A percentile compares a stretch with the other conserved stretches of the same genome.
phyloP scores from a whole-genome alignment of 257 asterid genomes.

The Avicennia marina region DNA sequence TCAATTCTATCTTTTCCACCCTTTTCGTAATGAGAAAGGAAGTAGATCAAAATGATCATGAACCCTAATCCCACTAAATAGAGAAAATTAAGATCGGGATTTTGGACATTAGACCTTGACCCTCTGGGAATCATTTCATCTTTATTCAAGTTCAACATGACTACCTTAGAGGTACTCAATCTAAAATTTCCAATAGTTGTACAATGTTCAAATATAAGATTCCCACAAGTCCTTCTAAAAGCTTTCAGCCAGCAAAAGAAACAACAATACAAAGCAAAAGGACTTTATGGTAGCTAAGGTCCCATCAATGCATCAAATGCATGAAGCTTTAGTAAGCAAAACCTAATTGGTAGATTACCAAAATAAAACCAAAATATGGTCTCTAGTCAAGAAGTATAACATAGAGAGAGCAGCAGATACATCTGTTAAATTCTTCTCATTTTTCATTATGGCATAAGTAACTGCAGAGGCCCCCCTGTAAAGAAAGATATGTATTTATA shows the following conservation, averaged over 20 bases:
- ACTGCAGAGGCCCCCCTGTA: conserved; percentile 14
- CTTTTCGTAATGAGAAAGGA: background rate
- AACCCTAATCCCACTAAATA: conserved; percentile 4
- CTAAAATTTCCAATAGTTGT: conserved; percentile 1
- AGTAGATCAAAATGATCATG: background rate
- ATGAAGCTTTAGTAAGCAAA: background rate
- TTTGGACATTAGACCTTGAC: background rate
- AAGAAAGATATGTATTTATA: background rate
- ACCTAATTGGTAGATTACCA: conserved; percentile 3
- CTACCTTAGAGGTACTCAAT: background rate
- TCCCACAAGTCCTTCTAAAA: background rate
- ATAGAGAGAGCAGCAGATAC: conserved; percentile 8
- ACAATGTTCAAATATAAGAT: background rate
- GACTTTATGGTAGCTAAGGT: background rate
- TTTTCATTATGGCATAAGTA: background rate
- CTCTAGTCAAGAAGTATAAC: background rate
- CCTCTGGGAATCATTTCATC: background rate
- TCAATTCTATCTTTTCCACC: background rate
- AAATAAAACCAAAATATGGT: conserved; percentile 9
- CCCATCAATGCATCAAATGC: background rate
- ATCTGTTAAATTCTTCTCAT: conserved; percentile 5
- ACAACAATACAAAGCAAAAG: background rate
- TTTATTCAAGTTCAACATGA: background rate
- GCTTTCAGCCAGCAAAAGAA: conserved; percentile 7
- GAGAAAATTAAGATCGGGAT: background rate